These are phyloP conservation scores for Jamesozyma rosinii DNA, from an alignment of 805 yeast species.

Conservation along the genomic window DNA sequence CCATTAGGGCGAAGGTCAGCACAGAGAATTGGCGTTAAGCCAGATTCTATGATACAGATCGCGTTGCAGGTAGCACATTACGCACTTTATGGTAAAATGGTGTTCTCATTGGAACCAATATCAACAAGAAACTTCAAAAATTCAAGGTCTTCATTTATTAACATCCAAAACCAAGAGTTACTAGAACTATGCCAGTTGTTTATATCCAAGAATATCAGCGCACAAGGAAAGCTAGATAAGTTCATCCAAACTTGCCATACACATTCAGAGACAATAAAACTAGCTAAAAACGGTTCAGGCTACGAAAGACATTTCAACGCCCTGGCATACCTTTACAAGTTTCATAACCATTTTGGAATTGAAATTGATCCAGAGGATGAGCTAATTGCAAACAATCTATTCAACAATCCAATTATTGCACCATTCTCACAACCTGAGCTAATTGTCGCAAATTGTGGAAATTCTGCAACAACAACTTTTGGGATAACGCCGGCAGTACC, in stretches of 20 bases:
- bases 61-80: slow-evolving; percentile 86
- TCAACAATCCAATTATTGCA: slow-evolving; percentile 32
- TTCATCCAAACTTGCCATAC: slow-evolving; percentile 43
- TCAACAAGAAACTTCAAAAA: slow-evolving; percentile 61
- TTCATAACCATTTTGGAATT: slow-evolving; percentile 31
- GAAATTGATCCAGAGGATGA: slow-evolving; percentile 15
- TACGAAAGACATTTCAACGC: slow-evolving; percentile 68
- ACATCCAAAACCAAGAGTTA: slow-evolving; percentile 50
- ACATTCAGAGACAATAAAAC: slow-evolving; percentile 42
- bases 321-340: slow-evolving; percentile 44
- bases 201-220: slow-evolving; percentile 47
- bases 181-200: slow-evolving; percentile 49
- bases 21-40: slow-evolving; percentile 69
- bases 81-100: slow-evolving; percentile 82
- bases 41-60: slow-evolving; percentile 86
- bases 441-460: slow-evolving; percentile 75
- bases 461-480: slow-evolving; percentile 75
- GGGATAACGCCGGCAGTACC: slow-evolving; percentile 86
- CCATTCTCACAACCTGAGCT: slow-evolving; percentile 37
- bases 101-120: slow-evolving; percentile 84
- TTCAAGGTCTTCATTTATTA: slow-evolving; percentile 61
- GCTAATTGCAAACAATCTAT: slow-evolving; percentile 36
- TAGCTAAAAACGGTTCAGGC: slow-evolving; percentile 54
- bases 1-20: slow-evolving; percentile 73
- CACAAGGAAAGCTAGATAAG: slow-evolving; percentile 34